Conservation (phyloP, 495 filamentous ascomycete genomes). For the Neurospora sp. region DNA sequence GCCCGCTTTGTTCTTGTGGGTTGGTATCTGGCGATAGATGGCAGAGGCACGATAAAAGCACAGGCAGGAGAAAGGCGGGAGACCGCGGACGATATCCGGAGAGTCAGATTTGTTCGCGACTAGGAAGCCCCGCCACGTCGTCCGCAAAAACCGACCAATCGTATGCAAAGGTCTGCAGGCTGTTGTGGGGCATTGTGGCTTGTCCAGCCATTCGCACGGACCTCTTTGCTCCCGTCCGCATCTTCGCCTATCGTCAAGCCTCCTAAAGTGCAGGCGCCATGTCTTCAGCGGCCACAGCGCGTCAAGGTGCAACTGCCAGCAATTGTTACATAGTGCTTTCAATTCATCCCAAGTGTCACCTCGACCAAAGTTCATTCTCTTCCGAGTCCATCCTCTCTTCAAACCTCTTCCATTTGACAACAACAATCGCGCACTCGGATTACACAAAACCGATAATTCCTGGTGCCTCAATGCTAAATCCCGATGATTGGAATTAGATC, state of each 20-base stretch:
- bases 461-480: too few relatives aligned
- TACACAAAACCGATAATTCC: neutral
- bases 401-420: neutral
- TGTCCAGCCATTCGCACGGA: neutral
- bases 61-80: neutral
- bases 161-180: neutral
- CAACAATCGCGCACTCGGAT: neutral
- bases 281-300: neutral
- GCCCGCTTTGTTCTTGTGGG: neutral
- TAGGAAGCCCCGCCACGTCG: neutral
- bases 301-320: neutral
- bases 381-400: neutral
- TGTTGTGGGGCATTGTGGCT: neutral
- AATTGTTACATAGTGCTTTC: too few relatives aligned
- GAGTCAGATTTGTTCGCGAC: neutral
- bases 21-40: conserved; percentile 1
- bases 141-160: neutral
- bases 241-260: conserved; percentile 7
- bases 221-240: neutral
- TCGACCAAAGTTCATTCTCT: neutral
- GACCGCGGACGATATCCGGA: conserved; percentile 1
- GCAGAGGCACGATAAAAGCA: conserved; percentile 1
- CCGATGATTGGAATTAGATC: too few relatives aligned
- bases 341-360: too few relatives aligned
- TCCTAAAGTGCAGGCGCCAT: conserved; percentile 7